Conservation (phyloP, 2,329 filamentous ascomycete genomes). For the Claviceps sp. region DNA sequence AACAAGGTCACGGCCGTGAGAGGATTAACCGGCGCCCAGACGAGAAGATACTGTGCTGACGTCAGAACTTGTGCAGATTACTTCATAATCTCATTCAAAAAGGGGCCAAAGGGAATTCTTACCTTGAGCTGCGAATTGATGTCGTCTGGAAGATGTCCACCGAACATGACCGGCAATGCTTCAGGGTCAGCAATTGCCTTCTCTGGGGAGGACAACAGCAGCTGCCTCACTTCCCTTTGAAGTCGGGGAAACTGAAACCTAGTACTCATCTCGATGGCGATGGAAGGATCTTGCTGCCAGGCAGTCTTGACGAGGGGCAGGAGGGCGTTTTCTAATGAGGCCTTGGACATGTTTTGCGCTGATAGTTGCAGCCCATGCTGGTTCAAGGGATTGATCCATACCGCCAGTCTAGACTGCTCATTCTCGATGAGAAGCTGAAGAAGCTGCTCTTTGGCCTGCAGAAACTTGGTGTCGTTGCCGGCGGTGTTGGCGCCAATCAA, state of each 20-base stretch:
- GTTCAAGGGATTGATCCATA: constrained; percentile 79
- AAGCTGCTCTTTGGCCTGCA: constrained; percentile 73
- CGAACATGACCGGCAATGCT: constrained; percentile 71
- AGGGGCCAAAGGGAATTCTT: constrained; percentile 8
- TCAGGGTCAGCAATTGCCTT: constrained; percentile 72
- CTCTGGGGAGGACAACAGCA: constrained; percentile 72
- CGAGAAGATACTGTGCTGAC: constrained; percentile 59
- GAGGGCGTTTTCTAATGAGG: constrained; percentile 31
- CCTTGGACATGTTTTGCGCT: constrained; percentile 27
- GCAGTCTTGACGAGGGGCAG: constrained; percentile 61
- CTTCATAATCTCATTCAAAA: background rate
- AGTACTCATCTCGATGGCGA: constrained; percentile 74
- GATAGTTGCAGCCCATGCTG: constrained; percentile 31
- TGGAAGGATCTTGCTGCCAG: constrained; percentile 71
- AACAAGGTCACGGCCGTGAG: constrained; percentile 91
- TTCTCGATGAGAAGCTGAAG: constrained; percentile 68
- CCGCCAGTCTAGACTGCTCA: constrained; percentile 68
- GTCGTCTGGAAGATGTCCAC: constrained; percentile 61
- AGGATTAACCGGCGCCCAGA: constrained; percentile 86
- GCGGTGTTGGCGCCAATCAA: constrained; percentile 40
- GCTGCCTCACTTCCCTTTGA: constrained; percentile 60
- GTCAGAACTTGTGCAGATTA: constrained; percentile 8
- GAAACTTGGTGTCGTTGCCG: constrained; percentile 46
- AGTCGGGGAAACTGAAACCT: constrained; percentile 68
- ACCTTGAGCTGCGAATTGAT: constrained; percentile 72